A percentile compares a stretch with the other conserved stretches of the same genome.
Evolutionary conservation across 2,329 filamentous ascomycete genomes (phyloP).

Genomic region (Nannizziopsis barbatae): DNA sequence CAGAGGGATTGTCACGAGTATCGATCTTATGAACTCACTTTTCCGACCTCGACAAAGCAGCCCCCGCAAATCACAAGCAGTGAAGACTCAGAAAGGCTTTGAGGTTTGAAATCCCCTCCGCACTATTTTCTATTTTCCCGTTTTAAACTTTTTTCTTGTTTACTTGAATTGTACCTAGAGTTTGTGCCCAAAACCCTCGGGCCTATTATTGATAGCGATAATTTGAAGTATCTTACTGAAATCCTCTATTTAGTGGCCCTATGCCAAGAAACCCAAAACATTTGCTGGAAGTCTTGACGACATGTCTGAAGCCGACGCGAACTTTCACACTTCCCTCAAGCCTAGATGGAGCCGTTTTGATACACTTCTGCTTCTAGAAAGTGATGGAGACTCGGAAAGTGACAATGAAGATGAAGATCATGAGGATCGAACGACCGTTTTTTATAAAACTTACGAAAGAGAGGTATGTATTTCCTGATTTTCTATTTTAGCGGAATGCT

Average conservation of each 20-base stretch:
- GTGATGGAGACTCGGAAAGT: background rate
- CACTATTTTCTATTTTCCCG: constrained; percentile 39
- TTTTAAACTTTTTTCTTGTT: constrained; percentile 24
- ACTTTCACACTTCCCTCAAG: constrained; percentile 62
- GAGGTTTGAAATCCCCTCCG: constrained; percentile 66
- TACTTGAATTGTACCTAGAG: constrained; percentile 36
- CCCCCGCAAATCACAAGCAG: constrained; percentile 45
- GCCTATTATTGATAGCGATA: constrained; percentile 15
- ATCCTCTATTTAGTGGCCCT: constrained; percentile 59
- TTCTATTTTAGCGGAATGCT: background rate
- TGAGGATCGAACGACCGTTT: background rate
- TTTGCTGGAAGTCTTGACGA: constrained; percentile 50
- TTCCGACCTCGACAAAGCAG: constrained; percentile 60
- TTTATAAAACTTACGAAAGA: constrained; percentile 8
- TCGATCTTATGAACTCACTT: constrained; percentile 91
- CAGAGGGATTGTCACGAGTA: constrained; percentile 69
- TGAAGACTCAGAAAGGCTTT: constrained; percentile 58
- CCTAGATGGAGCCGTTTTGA: constrained; percentile 69
- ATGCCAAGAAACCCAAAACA: constrained; percentile 65
- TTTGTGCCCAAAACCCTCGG: constrained; percentile 19
- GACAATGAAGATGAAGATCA: background rate
- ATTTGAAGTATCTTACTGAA: constrained; percentile 32
- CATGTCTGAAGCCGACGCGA: constrained; percentile 52
- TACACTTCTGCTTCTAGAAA: constrained; percentile 52
- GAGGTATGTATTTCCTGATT: constrained; percentile 9